These are phyloP conservation scores for Prunus fruticosa DNA, from an alignment of 306 rosid species.

Conservation along the genomic window DNA sequence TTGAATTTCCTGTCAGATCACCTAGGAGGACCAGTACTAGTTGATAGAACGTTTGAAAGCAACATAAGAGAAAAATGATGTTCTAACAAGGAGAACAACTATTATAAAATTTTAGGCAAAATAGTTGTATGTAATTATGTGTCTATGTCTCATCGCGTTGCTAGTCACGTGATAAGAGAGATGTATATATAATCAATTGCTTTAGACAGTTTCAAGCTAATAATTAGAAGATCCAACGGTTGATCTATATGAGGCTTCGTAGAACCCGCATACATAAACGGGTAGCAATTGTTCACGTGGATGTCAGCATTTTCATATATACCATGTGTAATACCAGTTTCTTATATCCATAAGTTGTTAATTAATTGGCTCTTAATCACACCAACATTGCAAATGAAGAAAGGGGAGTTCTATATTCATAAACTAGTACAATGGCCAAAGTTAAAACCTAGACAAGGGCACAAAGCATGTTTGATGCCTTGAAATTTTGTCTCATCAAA, in stretches of 20 bases:
- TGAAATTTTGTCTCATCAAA: neutral
- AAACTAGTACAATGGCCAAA: neutral
- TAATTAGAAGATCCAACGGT: neutral
- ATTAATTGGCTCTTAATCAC: neutral
- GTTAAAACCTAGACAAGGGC: neutral
- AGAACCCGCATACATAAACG: no score
- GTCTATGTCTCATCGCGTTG: no score
- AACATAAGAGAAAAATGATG: constrained; percentile 18
- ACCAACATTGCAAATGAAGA: neutral
- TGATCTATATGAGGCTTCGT: neutral
- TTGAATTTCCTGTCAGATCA: neutral
- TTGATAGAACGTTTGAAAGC: neutral
- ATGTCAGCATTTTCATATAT: no score
- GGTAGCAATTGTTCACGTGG: neutral
- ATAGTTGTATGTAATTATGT: no score
- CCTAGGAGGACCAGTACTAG: neutral
- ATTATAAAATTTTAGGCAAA: no score
- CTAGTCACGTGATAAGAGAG: no score
- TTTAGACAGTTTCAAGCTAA: no score
- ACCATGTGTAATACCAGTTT: no score
- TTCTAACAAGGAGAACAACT: neutral
- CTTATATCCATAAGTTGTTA: neutral
- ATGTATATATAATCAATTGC: no score
- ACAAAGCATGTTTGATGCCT: neutral
- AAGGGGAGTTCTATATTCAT: neutral